Base-by-base conservation (phyloP, 2,329 filamentous ascomycete species). In the Curvularia hawaiiensis region DNA sequence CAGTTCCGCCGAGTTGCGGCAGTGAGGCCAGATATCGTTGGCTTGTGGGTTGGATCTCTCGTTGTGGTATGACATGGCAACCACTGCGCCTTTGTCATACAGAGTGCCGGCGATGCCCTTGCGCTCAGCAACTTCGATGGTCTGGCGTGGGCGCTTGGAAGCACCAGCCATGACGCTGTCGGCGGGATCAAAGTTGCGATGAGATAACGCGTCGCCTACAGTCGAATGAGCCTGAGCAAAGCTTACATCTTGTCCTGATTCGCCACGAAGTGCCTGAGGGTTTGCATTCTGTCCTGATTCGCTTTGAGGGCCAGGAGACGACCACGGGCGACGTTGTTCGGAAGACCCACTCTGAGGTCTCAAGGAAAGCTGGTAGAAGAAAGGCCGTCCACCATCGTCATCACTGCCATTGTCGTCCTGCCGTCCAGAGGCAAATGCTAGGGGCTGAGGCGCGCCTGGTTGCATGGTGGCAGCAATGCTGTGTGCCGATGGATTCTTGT, bases 1-100 rank as follows among this genome's bases (percentile, higher is more conserved):
- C 22, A 69, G 51, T 54, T 71, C 72, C 28, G 51, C 56, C 12
- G 52, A 41, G 52, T 66, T 72, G 31, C 74, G 72, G 22, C 71
- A 68, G 10, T 69, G 58, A 8, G 74, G 75, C 74, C 74, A 77
- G 4, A 77, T 67, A 44, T 77, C 74, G 47, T 73, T 76, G 6
- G 71, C 72, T 14, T 61, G 26, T 5, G 69, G 59, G 20, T 69
- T 59, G 26, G 67, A 60, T 16, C 39, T 40, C 16, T 52, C 40
- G 10, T 49, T 62, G 24, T 58, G 57, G 47, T 73, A 75, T 22
- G 64, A 35, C 39, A 75, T 53, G 14, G 67, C 57, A 40, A 70
- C 66, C 12, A 68, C 58, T 3, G 72, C 73, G 16, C 61, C 67
- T 35, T 62, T 62, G 11, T 33, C 62, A 8, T 53, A 56, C 24